Conservation (phyloP, 106 monocot species). For the Allium fistulosum region DNA sequence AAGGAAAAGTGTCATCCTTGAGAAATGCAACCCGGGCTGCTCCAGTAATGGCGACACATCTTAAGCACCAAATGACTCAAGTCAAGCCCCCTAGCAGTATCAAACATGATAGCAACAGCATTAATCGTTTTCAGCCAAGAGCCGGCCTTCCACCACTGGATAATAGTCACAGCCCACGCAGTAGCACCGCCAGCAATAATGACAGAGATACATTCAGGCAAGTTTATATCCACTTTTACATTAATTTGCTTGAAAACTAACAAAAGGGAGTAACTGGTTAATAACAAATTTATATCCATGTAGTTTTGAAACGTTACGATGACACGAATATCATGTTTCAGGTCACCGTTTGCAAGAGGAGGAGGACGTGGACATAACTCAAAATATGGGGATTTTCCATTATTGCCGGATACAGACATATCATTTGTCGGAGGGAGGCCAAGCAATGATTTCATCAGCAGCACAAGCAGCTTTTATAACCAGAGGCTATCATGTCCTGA, state of each 20-base stretch:
- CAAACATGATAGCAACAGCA: no score
- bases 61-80: no score
- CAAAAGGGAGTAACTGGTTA: not conserved
- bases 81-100: no score
- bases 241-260: not conserved
- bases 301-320: no score
- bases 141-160: not conserved
- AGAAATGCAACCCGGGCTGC: slow-evolving; percentile 44
- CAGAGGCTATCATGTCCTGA: slow-evolving; percentile 1
- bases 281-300: no score
- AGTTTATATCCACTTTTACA: not conserved
- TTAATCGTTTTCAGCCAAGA: not conserved
- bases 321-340: not conserved
- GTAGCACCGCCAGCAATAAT: not conserved
- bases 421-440: slow-evolving; percentile 9
- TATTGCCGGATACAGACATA: slow-evolving; percentile 1
- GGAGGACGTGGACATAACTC: not conserved
- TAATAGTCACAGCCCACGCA: not conserved
- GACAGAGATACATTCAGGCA: slow-evolving; percentile 8
- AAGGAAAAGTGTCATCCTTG: slow-evolving; percentile 44
- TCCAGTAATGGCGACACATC: slow-evolving; percentile 14
- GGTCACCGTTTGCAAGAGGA: slow-evolving; percentile 49
- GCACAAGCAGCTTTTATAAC: not conserved
- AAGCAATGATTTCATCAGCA: not conserved
- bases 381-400: not conserved